Base-by-base conservation (phyloP, 1,284 basidiomycete species). In the Tilletia setariae region DNA sequence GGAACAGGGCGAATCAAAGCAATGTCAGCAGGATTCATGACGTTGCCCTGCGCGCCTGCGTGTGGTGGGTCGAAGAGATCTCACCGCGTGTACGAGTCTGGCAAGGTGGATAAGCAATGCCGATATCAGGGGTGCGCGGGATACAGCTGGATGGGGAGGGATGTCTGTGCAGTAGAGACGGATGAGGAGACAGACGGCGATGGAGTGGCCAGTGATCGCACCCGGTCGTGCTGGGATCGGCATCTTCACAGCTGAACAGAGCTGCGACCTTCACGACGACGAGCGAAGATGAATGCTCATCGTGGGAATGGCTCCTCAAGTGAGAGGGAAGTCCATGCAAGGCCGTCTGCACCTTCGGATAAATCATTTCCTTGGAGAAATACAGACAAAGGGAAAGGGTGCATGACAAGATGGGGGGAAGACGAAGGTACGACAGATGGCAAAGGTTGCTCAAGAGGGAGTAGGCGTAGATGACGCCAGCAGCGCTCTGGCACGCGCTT, bases 201-300 rank as follows among this genome's bases (percentile, higher is more conserved):
- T 61, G 13, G 56, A 61, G 28, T 25, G 56, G 28, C 56, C 56
- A 13, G 56, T 61, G 56, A 61, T 61, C 56, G 56, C 56, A 7
- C 56, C 56, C 9, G 56, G 56, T 2, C 56, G 56, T 30, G 56
- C 56, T 19, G 56, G 56, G 16, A 61, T 35, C 56, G 56, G 13
- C 56, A 61, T 61, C 16, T 35, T 35, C 35, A 40, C 35, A 40
- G 35, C 35, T 40, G 6, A 11, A 40, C 35, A 40, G 11, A 6
- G 6, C 6, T 40, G 35, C 11, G 11, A 4, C 4, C 35, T 11
- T 40, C 35, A 40, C 6, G 35, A 40, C 11, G 35, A 40, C 6
- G 11, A 11, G 11, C 6, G 35, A 40, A 6, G 6, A 6, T 40
- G 35, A 6, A 40, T 40, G 35, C 35, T 40, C 35, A 40, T 40